Evolutionary conservation across 495 filamentous ascomycete genomes (phyloP).

Genomic region (Talaromyces ruber): DNA sequence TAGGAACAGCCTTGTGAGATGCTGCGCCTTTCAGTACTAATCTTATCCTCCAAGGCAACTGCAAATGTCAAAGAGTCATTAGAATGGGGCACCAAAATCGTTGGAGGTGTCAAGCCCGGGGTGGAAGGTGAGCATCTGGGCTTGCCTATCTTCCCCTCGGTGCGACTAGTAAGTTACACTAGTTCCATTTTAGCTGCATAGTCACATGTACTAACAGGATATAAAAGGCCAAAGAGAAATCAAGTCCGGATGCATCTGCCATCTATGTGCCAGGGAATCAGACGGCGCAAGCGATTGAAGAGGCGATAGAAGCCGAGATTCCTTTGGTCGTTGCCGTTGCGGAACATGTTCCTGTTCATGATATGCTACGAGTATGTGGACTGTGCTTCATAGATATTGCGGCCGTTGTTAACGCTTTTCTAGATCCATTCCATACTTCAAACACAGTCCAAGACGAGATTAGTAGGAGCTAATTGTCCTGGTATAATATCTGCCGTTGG

Average conservation of each 20-base stretch:
- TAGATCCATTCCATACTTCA: constrained; percentile 69
- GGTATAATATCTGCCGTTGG: constrained; percentile 81
- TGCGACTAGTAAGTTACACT: constrained; percentile 44
- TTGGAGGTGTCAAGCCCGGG: constrained; percentile 77
- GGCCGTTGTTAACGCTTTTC: background rate
- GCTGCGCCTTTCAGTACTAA: background rate
- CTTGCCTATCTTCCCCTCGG: constrained; percentile 67
- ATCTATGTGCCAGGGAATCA: constrained; percentile 79
- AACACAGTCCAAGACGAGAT: constrained; percentile 69
- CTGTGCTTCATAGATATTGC: background rate
- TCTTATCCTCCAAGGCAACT: constrained; percentile 47
- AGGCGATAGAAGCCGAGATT: constrained; percentile 83
- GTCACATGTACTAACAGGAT: background rate
- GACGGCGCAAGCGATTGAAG: constrained; percentile 71
- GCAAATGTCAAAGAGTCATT: constrained; percentile 76
- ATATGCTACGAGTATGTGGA: constrained; percentile 62
- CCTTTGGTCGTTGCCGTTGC: constrained; percentile 84
- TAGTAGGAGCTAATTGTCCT: constrained; percentile 81
- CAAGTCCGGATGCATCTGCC: constrained; percentile 78
- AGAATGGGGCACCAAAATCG: constrained; percentile 79
- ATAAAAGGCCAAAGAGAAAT: constrained; percentile 59
- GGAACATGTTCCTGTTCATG: constrained; percentile 84
- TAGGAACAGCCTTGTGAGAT: constrained; percentile 2
- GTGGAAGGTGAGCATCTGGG: constrained; percentile 72
- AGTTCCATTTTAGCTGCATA: background rate